Evolutionary conservation across 2,329 filamentous ascomycete genomes (phyloP).

Genomic region (Emergomyces pasteurianus): DNA sequence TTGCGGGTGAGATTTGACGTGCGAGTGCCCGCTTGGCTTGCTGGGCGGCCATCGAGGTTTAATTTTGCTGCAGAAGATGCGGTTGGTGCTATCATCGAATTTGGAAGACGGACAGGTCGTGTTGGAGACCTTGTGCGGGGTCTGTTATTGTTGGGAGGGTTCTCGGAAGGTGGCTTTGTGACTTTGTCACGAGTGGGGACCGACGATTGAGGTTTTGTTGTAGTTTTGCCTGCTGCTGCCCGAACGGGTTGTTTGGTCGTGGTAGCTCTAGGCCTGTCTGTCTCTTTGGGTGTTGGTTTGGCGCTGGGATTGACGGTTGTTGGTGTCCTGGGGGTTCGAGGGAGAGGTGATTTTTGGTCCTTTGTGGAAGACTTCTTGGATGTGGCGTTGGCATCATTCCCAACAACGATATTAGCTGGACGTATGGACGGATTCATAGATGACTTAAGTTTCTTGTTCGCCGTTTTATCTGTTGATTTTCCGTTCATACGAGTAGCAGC

Average conservation of each 20-base stretch:
- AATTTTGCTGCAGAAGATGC: conserved; percentile 28
- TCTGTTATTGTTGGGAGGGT: conserved; percentile 17
- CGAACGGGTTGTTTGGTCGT: conserved; percentile 21
- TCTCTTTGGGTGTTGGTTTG: conserved; percentile 16
- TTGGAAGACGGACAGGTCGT: conserved; percentile 28
- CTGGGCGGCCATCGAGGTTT: conserved; percentile 11
- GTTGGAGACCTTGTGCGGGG: conserved; percentile 29
- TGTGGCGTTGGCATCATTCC: conserved; percentile 15
- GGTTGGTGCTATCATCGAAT: conserved; percentile 30
- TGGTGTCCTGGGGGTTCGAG: conserved; percentile 12
- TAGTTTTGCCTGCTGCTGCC: conserved; percentile 6
- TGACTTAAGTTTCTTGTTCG: conserved; percentile 9
- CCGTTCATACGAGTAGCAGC: conserved; percentile 6
- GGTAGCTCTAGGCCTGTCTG: conserved; percentile 17
- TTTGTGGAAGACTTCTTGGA: conserved; percentile 13
- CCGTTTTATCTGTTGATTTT: conserved; percentile 5
- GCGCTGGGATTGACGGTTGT: conserved; percentile 9
- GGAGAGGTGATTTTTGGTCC: conserved; percentile 13
- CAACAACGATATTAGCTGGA: conserved; percentile 20
- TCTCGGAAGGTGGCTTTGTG: conserved; percentile 16
- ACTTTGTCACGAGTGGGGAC: conserved; percentile 7
- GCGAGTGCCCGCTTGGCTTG: conserved; percentile 18
- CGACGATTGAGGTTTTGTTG: conserved; percentile 4
- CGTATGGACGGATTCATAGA: conserved; percentile 15
- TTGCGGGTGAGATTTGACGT: conserved; percentile 19